Base-by-base conservation (phyloP, 1,139 yeast genomes). In the Williopsis jadinii region DNA sequence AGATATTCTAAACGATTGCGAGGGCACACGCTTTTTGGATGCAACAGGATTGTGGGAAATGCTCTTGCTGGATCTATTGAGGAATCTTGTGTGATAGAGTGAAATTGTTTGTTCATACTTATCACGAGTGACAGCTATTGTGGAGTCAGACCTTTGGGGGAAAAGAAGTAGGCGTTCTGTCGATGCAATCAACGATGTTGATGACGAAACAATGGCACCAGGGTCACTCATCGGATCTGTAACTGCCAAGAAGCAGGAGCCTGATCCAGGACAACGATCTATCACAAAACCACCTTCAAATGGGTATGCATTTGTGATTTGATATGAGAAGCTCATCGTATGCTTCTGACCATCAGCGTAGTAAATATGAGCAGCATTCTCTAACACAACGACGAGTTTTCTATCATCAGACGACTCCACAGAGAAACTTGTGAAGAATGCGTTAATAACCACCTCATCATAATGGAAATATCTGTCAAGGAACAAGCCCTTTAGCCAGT, bases 201-300 rank as follows among this genome's bases (percentile, higher is more conserved):
- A 78, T 0, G 88, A 79, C 0, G 92, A 77, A 0, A 80, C 75
- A 3, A 85, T 75, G 6, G 75, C 64, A 2, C 90, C 81, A 39
- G 82, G 66, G 19, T 84, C 90, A 4, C 76, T 76, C 37, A 81
- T 64, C 2, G 95, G 90, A 52, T 83, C 90, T 1, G 75, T 71
- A 49, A 85, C 61, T 0, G 87, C 73, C 45, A 83, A 64, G 51
- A 84, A 78, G 39, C 72, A 69, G 4, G 77, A 52, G 52, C 57
- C 14, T 55, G 49, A 15, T 2, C 39, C 24, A 11, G 37, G 45
- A 2, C 47, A 62, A 39, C 77, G 66, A 52, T 81, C 84, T 26
- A 83, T 56, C 0, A 82, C 59, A n/a, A 84, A 54, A 0, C 95
- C 95, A 19, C 71, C 70, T 36, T 76, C 80, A 50, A 77, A 80